Percentiles rank a stretch among this genome's conserved stretches.
These are phyloP conservation scores for Immersiella caudata DNA, from an alignment of 495 filamentous ascomycete genomes.

Conservation along the genomic window DNA sequence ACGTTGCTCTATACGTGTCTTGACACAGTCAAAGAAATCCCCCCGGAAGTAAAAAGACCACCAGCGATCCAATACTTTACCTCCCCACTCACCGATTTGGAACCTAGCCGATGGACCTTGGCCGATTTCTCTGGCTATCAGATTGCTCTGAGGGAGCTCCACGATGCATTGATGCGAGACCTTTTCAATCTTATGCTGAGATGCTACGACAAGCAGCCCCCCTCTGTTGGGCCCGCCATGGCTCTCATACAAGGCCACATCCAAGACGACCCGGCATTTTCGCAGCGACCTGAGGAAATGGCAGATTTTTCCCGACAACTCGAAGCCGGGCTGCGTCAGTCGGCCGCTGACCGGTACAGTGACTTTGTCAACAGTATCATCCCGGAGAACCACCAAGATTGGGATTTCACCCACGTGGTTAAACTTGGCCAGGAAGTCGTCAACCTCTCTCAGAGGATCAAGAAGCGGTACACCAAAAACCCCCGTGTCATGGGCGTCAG, in stretches of 20 bases:
- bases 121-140: constrained; percentile 76
- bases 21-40: constrained; percentile 73
- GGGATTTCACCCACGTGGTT: constrained; percentile 86
- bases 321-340: constrained; percentile 68
- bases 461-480: constrained; percentile 87
- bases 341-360: constrained; percentile 74
- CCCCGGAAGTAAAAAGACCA: constrained; percentile 57
- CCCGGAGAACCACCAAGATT: constrained; percentile 71
- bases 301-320: constrained; percentile 70
- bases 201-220: constrained; percentile 86
- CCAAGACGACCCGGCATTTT: constrained; percentile 74
- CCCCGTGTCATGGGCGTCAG: constrained; percentile 90
- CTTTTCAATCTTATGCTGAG: constrained; percentile 83
- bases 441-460: constrained; percentile 78
- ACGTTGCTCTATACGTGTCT: constrained; percentile 83
- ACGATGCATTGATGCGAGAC: constrained; percentile 84
- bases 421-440: constrained; percentile 83
- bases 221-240: constrained; percentile 75
- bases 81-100: constrained; percentile 46
- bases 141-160: constrained; percentile 69
- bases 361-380: constrained; percentile 71
- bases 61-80: constrained; percentile 46
- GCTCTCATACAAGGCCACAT: constrained; percentile 84
- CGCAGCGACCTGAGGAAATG: constrained; percentile 65
- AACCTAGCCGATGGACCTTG: constrained; percentile 71